Evolutionary conservation across 164 flowering plant species (phyloP).

Genomic region (Buxus sempervirens): DNA sequence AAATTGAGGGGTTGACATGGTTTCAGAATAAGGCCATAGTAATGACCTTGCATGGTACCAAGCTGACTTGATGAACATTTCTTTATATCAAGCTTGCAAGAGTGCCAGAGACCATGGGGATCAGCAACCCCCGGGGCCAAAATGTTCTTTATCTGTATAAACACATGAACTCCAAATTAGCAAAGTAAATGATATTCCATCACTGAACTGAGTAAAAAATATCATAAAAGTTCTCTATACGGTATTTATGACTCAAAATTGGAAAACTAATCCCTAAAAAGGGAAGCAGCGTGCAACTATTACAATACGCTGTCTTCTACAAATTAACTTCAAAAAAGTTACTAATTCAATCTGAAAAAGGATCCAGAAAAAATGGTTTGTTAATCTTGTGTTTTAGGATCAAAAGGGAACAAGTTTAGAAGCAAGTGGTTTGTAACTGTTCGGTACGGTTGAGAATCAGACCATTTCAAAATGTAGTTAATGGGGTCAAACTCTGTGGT

Average conservation of each 20-base stretch:
- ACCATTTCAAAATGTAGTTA: no score
- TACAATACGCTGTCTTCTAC: not conserved
- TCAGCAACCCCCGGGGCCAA: constrained; percentile 88
- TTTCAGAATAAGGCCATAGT: not conserved
- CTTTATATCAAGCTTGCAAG: constrained; percentile 68
- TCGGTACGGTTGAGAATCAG: not conserved
- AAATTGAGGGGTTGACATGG: not conserved
- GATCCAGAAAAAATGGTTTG: not conserved
- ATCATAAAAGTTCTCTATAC: no score
- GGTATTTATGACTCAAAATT: not conserved
- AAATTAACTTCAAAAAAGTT: no score
- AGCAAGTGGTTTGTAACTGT: no score
- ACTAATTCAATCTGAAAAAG: not conserved
- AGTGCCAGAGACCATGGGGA: constrained; percentile 79
- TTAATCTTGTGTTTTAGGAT: not conserved
- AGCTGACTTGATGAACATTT: constrained; percentile 62
- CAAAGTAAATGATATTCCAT: not conserved
- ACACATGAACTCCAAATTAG: not conserved
- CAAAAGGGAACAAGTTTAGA: not conserved
- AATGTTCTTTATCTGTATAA: constrained; percentile 73
- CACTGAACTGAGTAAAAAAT: not conserved
- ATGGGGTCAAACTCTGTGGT: no score
- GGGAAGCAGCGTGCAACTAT: not conserved
- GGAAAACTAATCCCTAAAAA: not conserved
- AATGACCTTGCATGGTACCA: constrained; percentile 67